Evolutionary conservation across 2,329 filamentous ascomycete species (phyloP).

Genomic region (Fusarium poae): DNA sequence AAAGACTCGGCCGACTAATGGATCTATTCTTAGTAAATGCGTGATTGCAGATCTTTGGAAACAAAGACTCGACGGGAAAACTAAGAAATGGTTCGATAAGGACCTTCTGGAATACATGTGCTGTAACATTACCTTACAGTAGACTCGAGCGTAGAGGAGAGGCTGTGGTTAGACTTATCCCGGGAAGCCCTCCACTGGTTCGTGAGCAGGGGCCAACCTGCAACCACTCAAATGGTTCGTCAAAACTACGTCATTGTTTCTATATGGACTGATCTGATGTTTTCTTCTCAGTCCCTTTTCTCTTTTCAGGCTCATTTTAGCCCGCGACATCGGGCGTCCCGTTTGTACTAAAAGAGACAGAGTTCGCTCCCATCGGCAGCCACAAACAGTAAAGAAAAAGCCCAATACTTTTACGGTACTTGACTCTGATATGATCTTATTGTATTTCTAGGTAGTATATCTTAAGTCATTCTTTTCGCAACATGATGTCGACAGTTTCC

Average conservation of each 20-base stretch:
- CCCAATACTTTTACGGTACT: slow-evolving; percentile 23
- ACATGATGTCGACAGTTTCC: slow-evolving; percentile 27
- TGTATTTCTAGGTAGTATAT: slow-evolving; percentile 5
- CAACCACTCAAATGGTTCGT: slow-evolving; percentile 31
- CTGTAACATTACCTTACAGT: slow-evolving; percentile 21
- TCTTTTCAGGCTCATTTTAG: background rate
- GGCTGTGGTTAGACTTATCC: slow-evolving; percentile 16
- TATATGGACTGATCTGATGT: background rate
- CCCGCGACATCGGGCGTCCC: slow-evolving; percentile 30
- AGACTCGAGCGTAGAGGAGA: background rate
- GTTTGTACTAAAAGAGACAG: slow-evolving; percentile 3
- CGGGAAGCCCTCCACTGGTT: slow-evolving; percentile 17
- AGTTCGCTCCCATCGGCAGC: slow-evolving; percentile 29
- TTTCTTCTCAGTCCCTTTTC: slow-evolving; percentile 6
- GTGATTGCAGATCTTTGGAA: background rate
- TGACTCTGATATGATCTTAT: background rate
- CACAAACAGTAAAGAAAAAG: slow-evolving; percentile 4
- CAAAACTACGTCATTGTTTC: slow-evolving; percentile 42
- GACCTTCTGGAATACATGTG: slow-evolving; percentile 23
- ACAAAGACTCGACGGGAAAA: slow-evolving; percentile 4
- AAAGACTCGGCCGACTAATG: slow-evolving; percentile 10
- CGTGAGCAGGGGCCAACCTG: slow-evolving; percentile 30
- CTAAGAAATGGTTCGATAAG: slow-evolving; percentile 8
- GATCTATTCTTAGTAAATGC: slow-evolving; percentile 29
- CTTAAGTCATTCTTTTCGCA: slow-evolving; percentile 15